Percentiles rank a stretch among this genome's conserved stretches.
phyloP scores from a whole-genome alignment of 2,329 filamentous ascomycete genomes.

The Metarhizium robertsii region DNA sequence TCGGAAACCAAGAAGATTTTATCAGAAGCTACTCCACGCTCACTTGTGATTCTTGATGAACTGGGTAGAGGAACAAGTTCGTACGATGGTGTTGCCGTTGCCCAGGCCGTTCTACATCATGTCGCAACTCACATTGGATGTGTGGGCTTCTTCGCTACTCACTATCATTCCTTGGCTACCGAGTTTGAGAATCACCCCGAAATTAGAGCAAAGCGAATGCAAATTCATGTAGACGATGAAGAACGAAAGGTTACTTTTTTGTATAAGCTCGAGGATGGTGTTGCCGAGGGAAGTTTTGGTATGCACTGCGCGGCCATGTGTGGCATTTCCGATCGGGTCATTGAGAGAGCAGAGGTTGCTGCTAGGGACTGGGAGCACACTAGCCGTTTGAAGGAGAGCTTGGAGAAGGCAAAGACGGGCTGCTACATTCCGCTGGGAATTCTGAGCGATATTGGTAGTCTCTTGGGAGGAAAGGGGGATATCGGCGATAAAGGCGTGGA shows the following conservation, averaged over 20 bases:
- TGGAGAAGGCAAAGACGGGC: slow-evolving; percentile 70
- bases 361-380: slow-evolving; percentile 95
- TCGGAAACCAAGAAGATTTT: slow-evolving; percentile 98
- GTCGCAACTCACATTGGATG: slow-evolving; percentile 89
- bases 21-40: slow-evolving; percentile 84
- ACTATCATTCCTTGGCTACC: slow-evolving; percentile 87
- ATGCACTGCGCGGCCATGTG: slow-evolving; percentile 99
- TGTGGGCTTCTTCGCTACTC: slow-evolving; percentile 92
- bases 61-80: slow-evolving; percentile 89
- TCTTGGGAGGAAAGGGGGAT: slow-evolving; percentile 52
- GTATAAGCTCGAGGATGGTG: slow-evolving; percentile 86
- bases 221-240: slow-evolving; percentile 82
- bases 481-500: slow-evolving; percentile 44
- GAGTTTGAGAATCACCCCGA: slow-evolving; percentile 89
- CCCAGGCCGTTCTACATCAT: slow-evolving; percentile 94
- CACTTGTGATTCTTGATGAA: slow-evolving; percentile 93
- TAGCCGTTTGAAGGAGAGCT: slow-evolving; percentile 75
- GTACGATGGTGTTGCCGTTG: slow-evolving; percentile 93
- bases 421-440: slow-evolving; percentile 78
- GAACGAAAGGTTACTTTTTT: slow-evolving; percentile 88
- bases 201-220: slow-evolving; percentile 80
- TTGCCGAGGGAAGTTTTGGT: slow-evolving; percentile 93
- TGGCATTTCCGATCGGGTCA: slow-evolving; percentile 74
- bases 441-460: slow-evolving; percentile 76
- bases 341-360: slow-evolving; percentile 79